Evolutionary conservation across 176 grass and related monocot species (phyloP).

Genomic region (Musa beccarii): DNA sequence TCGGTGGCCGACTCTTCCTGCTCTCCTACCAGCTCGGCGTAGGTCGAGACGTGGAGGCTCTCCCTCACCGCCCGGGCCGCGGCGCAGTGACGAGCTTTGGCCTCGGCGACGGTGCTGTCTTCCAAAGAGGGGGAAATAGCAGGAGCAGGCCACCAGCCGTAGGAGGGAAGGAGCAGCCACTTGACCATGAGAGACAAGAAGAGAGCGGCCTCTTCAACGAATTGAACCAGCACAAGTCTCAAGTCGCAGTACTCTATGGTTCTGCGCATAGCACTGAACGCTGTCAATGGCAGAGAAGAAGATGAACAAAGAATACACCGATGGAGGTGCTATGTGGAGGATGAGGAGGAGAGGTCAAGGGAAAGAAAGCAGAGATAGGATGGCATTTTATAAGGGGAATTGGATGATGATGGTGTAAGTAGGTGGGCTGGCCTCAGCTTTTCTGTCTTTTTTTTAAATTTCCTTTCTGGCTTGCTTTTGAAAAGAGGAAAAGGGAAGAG

Average conservation of each 20-base stretch:
- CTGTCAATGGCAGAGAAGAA: too few species aligned
- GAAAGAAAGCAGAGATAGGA: neutral
- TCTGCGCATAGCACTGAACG: neutral
- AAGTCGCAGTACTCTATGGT: constrained; percentile 1
- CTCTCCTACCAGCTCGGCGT: neutral
- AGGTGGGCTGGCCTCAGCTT: too few species aligned
- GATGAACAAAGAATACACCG: neutral
- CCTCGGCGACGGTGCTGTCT: neutral
- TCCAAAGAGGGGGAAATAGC: neutral
- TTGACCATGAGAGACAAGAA: neutral
- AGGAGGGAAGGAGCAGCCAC: constrained; percentile 3
- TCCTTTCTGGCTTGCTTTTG: neutral
- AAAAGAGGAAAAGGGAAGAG: neutral
- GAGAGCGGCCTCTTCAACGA: neutral
- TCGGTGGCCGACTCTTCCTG: neutral
- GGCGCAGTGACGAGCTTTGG: neutral
- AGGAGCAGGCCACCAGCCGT: neutral
- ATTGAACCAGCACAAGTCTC: neutral
- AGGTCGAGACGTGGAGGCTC: constrained; percentile 2
- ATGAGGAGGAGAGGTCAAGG: neutral
- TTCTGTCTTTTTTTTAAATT: neutral
- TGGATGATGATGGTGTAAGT: too few species aligned
- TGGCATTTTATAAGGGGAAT: neutral
- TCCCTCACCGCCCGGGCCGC: constrained; percentile 6
- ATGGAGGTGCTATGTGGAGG: neutral